Percentiles rank a stretch among this genome's conserved stretches.
Conservation (phyloP, 768 basidiomycete genomes). For the Royoungia palumana region DNA sequence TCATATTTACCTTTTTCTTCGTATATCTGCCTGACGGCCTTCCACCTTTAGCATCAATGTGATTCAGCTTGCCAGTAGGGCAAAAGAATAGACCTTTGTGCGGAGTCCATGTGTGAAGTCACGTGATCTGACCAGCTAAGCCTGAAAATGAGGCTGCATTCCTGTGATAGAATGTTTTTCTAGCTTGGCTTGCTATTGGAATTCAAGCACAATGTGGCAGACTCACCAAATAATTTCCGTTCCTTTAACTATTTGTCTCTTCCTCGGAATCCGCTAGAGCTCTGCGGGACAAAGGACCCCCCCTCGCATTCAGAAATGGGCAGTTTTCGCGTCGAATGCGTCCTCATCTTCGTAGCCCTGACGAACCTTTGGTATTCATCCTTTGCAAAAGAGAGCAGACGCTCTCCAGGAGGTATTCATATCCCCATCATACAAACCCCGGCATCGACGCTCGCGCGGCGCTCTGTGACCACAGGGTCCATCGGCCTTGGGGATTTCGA, state of each 20-base stretch:
- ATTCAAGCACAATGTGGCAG: not conserved
- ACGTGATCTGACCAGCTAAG: constrained; percentile 3
- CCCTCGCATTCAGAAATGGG: constrained; percentile 8
- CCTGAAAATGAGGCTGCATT: not conserved
- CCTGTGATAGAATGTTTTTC: not conserved
- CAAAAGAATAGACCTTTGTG: too few relatives aligned
- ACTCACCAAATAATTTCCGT: too few relatives aligned
- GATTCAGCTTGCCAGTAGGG: not conserved
- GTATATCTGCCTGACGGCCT: constrained; percentile 8
- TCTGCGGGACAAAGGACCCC: not conserved
- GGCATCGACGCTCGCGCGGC: constrained; percentile 1
- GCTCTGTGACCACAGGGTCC: constrained; percentile 26
- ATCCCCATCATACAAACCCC: constrained; percentile 20
- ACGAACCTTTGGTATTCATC: not conserved
- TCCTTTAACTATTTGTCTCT: not conserved
- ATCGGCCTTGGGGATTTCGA: constrained; percentile 58
- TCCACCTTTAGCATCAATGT: constrained; percentile 1
- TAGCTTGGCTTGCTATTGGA: too few relatives aligned
- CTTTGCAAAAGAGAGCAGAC: not conserved
- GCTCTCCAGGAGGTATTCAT: constrained; percentile 20
- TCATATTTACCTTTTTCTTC: not conserved
- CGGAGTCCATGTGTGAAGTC: not conserved
- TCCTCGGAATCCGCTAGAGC: not conserved
- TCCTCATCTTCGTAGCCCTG: constrained; percentile 7
- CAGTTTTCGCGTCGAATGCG: constrained; percentile 2